These are phyloP conservation scores for Cryphonectria nitschkei DNA, from an alignment of 2,329 filamentous ascomycete species.

Conservation along the genomic window DNA sequence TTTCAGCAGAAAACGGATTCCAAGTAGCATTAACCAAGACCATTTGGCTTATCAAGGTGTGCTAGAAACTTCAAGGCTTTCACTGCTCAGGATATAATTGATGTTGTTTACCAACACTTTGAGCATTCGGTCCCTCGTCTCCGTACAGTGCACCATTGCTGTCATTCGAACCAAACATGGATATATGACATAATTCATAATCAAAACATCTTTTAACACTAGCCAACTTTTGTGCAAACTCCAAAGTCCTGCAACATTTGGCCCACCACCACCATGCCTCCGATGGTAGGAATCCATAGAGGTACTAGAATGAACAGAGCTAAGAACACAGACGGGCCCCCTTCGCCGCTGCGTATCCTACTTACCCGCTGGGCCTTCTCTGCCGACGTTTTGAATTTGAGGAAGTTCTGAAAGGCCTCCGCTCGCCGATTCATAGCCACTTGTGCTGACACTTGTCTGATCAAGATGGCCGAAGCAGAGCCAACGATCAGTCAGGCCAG, in stretches of 20 bases:
- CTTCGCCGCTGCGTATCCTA: neutral
- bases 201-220: neutral
- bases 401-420: neutral
- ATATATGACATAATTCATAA: too few relatives aligned
- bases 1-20: too few relatives aligned
- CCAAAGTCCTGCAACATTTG: neutral
- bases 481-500: slow-evolving; percentile 4
- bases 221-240: neutral
- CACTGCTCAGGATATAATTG: too few relatives aligned
- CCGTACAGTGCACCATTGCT: too few relatives aligned
- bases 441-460: neutral
- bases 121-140: too few relatives aligned
- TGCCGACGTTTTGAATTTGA: too few relatives aligned
- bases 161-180: too few relatives aligned
- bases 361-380: too few relatives aligned
- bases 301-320: slow-evolving; percentile 4
- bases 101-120: too few relatives aligned
- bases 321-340: neutral
- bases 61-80: too few relatives aligned
- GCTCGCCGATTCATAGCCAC: neutral
- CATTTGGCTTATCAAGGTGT: too few relatives aligned
- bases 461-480: slow-evolving; percentile 11
- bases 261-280: slow-evolving; percentile 7
- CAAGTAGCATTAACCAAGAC: too few relatives aligned
- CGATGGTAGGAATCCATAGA: neutral